Base-by-base conservation (phyloP, 192 early-diverging fungal species). In the Phycomyces nitens region DNA sequence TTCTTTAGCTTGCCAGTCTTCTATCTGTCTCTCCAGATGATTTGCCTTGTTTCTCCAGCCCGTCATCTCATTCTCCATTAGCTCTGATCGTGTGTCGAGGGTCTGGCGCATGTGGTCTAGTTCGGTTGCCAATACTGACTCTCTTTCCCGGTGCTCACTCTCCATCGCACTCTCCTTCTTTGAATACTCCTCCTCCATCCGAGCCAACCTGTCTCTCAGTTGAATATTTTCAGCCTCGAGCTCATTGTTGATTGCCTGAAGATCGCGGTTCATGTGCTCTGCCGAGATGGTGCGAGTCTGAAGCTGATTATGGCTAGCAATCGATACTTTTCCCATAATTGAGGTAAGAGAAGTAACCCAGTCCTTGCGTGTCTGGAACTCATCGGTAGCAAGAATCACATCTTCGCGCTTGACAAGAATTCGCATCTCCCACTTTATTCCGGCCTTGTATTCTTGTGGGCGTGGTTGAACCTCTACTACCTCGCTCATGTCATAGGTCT, bases 401-500 rank as follows among this genome's bases (percentile, higher is more conserved):
- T 82, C 80, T 51, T 82, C 80, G 20, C 68, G 63, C 14, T 77
- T 76, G 0, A 77, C 74, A 1, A 77, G 58, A 11, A 82, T 51
- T 11, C 76, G 69, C 54, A 82, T 71, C 39, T 82, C 80, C 60
- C 76, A 82, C 8, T 75, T 76, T 24, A 74, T 68, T 1, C 74
- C 68, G 24, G 66, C 57, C 34, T 77, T 73, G 9, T 75, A 72
- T 14, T 79, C 75, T 47, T 76, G 68, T 3, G 64, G 56, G 11
- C 64, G 77, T 29, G 78, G 75, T 34, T 77, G 71, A 7, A 82
- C 75, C 40, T 79, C 75, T 16, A 65, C 62, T 41, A 71, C 76
- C 42, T 79, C 77, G 43, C 75, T 68, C 80, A 82, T 82, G 54
- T 81, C 80, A 5, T 77, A 72, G 0, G 77, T 79, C 34, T 76